Evolutionary conservation across 192 early-diverging fungal species (phyloP), one percentile per base, ranked within the genome.

Genomic region (Podila clonocystis): DNA sequence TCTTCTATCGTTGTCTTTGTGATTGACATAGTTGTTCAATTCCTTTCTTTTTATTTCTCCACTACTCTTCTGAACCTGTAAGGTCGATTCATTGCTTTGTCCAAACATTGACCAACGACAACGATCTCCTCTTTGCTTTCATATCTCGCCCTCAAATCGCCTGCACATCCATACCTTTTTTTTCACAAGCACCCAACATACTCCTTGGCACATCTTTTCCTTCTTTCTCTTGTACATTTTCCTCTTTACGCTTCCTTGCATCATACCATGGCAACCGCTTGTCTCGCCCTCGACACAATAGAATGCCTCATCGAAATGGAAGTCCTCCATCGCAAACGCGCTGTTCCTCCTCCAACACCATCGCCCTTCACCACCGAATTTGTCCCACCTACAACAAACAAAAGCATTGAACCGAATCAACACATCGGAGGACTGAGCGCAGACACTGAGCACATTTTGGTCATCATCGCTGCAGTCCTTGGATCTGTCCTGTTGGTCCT

Each of bases 401-500:
- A 29, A 17, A 30, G 8, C 15, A 66, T 55, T 17, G 24, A n/a
- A 9, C 24, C 52, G 19, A n/a, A 55, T 55, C 20, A 66, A 19
- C 41, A 28, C 3, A 24, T 55, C 50, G n/a, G 50, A 4, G 52
- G 24, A 55, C 4, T 36, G 34, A 55, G 52, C 52, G 22, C 12
- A 11, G 24, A 55, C n/a, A 22, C 52, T 55, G 52, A 45, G 41
- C 41, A 45, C 13, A 17, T 45, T 45, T 30, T 76, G 24, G 70
- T 66, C 3, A 29, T 76, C 63, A 31, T 58, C 38, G 55, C 63
- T 4, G 74, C 64, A 15, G 36, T 59, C 4, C 20, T 69, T 34
- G 69, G 68, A n/a, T 62, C 68, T 3, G 30, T 70, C 15, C 49
- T 71, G 19, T 9, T 78, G 31, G 12, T 67, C 15, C 4, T 67